Evolutionary conservation across 768 basidiomycete species (phyloP).

Genomic region (Flagelloscypha sp.): DNA sequence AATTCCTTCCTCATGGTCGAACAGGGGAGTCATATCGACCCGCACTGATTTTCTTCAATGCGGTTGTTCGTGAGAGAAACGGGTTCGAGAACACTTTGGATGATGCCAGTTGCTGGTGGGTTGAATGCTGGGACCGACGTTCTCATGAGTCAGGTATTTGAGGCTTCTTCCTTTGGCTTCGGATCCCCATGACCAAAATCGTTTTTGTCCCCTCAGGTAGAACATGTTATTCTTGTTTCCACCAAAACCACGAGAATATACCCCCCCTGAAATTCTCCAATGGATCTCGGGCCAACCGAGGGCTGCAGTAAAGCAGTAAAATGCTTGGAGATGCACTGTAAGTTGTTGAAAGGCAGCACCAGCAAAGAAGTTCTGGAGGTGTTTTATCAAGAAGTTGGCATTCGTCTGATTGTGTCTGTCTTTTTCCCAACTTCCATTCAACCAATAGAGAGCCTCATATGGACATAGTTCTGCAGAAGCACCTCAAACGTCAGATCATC

Average conservation of each 20-base stretch:
- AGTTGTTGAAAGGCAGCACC: slow-evolving; percentile 85
- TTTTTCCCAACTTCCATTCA: background rate
- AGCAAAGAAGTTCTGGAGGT: slow-evolving; percentile 96
- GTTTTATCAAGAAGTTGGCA: slow-evolving; percentile 95
- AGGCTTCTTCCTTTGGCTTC: background rate
- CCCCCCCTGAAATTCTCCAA: slow-evolving; percentile 71
- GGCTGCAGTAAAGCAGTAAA: slow-evolving; percentile 87
- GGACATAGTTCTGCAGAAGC: slow-evolving; percentile 94
- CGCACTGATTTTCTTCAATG: slow-evolving; percentile 89
- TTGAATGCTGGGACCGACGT: slow-evolving; percentile 94
- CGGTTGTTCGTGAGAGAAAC: slow-evolving; percentile 93
- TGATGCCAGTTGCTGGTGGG: slow-evolving; percentile 87
- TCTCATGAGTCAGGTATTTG: slow-evolving; percentile 79
- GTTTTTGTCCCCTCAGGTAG: slow-evolving; percentile 53
- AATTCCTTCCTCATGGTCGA: too few relatives aligned
- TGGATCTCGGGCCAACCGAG: slow-evolving; percentile 79
- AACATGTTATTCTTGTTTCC: slow-evolving; percentile 79
- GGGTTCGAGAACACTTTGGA: slow-evolving; percentile 88
- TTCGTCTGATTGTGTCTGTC: slow-evolving; percentile 62
- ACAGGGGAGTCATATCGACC: slow-evolving; percentile 94
- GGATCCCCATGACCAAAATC: too few relatives aligned
- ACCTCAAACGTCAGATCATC: slow-evolving; percentile 95
- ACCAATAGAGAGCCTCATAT: too few relatives aligned
- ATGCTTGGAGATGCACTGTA: slow-evolving; percentile 87
- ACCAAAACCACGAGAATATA: slow-evolving; percentile 86